Evolutionary conservation across 495 filamentous ascomycete species (phyloP).

Genomic region (Clohesyomyces aquaticus): DNA sequence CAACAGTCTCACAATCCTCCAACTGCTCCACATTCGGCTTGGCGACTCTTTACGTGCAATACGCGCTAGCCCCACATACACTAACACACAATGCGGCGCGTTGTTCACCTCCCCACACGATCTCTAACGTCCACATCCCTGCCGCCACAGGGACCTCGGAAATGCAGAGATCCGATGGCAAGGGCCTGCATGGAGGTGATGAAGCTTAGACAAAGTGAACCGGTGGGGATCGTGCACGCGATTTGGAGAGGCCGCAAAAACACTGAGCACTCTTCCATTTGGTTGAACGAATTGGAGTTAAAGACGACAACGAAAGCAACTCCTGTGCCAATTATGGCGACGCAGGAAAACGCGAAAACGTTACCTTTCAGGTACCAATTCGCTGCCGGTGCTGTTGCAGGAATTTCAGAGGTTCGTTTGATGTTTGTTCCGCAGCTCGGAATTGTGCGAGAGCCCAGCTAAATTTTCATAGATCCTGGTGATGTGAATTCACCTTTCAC

Average conservation of each 20-base stretch:
- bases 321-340: background rate
- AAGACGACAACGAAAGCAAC: conserved; percentile 11
- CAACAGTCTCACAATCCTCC: background rate
- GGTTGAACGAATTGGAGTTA: background rate
- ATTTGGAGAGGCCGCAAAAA: background rate
- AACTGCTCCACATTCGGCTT: too few species aligned
- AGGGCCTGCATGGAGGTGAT: conserved; percentile 8
- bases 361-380: conserved; percentile 36
- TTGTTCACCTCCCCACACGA: conserved; percentile 16
- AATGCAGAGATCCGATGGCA: conserved; percentile 8
- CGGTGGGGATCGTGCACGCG: conserved; percentile 19
- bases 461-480: conserved; percentile 26
- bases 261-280: background rate
- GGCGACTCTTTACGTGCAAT: too few species aligned
- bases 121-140: conserved; percentile 20
- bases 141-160: background rate
- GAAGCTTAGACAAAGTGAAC: background rate
- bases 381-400: conserved; percentile 35
- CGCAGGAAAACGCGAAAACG: conserved; percentile 8
- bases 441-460: background rate
- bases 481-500: conserved; percentile 16
- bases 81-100: too few species aligned
- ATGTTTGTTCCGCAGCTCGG: background rate
- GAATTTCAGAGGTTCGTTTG: conserved; percentile 28
- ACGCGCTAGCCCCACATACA: conserved; percentile 35